Evolutionary conservation across 257 asterid species (phyloP).

Genomic region (Parsonsia alboflavescens): DNA sequence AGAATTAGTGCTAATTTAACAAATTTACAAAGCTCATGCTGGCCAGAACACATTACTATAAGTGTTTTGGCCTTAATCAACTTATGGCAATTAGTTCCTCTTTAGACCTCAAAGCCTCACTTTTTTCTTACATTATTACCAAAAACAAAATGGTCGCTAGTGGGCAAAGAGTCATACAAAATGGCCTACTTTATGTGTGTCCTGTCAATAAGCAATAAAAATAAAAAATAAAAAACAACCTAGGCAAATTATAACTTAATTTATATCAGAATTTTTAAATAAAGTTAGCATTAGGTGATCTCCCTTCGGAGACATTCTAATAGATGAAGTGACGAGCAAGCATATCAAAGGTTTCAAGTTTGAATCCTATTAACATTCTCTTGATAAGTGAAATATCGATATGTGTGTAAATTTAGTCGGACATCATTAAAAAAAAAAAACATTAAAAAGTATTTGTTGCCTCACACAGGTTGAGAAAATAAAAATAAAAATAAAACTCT

Average conservation of each 20-base stretch:
- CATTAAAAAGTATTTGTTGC: no score
- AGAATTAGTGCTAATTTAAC: background rate
- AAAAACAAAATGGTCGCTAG: conserved; percentile 5
- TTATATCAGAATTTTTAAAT: no score
- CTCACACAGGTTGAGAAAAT: background rate
- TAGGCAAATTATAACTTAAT: no score
- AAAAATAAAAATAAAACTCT: background rate
- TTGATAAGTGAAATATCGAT: no score
- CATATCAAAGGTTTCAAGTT: no score
- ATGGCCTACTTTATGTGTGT: background rate
- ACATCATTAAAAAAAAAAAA: no score
- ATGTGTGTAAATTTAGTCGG: no score
- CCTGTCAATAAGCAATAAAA: background rate
- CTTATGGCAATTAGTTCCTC: conserved; percentile 1
- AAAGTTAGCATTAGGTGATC: no score
- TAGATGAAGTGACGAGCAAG: no score
- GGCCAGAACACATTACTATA: background rate
- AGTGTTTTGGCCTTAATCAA: conserved; percentile 9
- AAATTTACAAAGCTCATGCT: background rate
- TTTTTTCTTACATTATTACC: conserved; percentile 3
- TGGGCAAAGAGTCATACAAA: background rate
- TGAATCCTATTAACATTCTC: no score
- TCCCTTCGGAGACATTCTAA: no score
- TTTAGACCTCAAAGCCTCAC: conserved; percentile 1
- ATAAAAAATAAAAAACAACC: no score